Base-by-base conservation (phyloP, 2,329 filamentous ascomycete genomes). In the Pyrenochaeta sp. region DNA sequence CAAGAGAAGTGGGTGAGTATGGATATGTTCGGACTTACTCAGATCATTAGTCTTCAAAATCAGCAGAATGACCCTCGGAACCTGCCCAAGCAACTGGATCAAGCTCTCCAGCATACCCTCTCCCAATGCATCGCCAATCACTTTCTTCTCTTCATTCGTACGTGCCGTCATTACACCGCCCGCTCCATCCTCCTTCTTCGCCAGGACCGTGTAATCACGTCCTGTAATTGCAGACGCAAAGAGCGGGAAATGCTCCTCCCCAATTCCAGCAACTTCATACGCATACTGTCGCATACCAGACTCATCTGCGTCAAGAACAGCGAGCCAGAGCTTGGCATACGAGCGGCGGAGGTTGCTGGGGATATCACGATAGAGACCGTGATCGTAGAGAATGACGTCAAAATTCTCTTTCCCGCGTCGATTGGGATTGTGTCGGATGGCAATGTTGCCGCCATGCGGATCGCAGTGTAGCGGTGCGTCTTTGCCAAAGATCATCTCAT, bases 21-120 rank as follows among this genome's bases (percentile, higher is more conserved):
- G n/a, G n/a, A n/a, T n/a, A n/a, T n/a, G n/a, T n/a, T n/a, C n/a
- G n/a, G 24, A 72, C 78, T 65, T 73, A 82, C 78, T 99, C 26
- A 99, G 77, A 73, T 99, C 94, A 69, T 99, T 99, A 2, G 94
- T 99, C 76, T 99, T 99, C 51, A 99, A 80, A 56, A 99, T 97
- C 19, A 99, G 78, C 9, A 99, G 80, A 41, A 99, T 96, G 54
- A 99, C 90, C 30, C 91, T 80, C 1, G 94, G 94, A 6, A 99
- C 92, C 60, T 90, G 84, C 34, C 90, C 90, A 4, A 99, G 82
- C 55, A 99, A 78, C 56, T 92, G 86, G 6, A 99, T 90, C 6
- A 99, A 79, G 61, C 96, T 88, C 49, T 89, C 88, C 24, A 99
- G 79, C 68, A 99, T 82, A 7, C 93, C 93, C 41, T 96, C 90